Evolutionary conservation across 805 yeast genomes (phyloP).

Genomic region (Hanseniaspora occidentalis): DNA sequence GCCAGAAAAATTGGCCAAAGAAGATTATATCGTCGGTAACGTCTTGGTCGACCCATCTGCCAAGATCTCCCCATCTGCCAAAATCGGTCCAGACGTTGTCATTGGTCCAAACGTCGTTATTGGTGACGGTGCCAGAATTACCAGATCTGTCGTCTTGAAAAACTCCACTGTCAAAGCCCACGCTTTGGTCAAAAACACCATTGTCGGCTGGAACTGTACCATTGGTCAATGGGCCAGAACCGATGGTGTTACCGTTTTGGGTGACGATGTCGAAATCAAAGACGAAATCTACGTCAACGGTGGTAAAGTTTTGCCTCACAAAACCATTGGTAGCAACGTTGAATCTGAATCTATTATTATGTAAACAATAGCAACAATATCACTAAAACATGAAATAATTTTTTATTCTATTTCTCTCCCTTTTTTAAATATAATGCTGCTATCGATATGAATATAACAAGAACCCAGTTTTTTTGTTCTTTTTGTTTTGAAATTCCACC

Average conservation of each 20-base stretch:
- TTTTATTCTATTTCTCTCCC: not conserved
- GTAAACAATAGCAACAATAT: conserved; percentile 33
- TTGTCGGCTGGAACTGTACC: conserved; percentile 98
- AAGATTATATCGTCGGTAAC: conserved; percentile 71
- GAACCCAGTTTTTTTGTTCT: not conserved
- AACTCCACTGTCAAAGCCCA: conserved; percentile 91
- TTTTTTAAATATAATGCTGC: not conserved
- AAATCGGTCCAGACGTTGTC: conserved; percentile 96
- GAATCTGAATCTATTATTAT: conserved; percentile 97
- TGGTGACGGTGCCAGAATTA: conserved; percentile 98
- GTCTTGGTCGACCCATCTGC: conserved; percentile 94
- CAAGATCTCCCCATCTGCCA: conserved; percentile 80
- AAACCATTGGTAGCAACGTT: conserved; percentile 88
- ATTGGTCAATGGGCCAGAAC: conserved; percentile 99
- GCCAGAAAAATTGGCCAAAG: conserved; percentile 52
- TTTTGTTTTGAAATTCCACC: conserved; percentile 1
- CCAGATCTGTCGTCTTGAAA: conserved; percentile 84
- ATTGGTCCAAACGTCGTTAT: conserved; percentile 93
- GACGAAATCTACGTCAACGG: conserved; percentile 98
- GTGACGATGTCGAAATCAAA: conserved; percentile 97
- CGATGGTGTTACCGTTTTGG: conserved; percentile 94
- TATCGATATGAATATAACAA: not conserved
- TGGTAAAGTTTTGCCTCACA: conserved; percentile 98
- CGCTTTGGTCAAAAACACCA: conserved; percentile 95
- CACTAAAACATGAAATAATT: not conserved